A percentile compares a stretch with the other conserved stretches of the same genome.
Conservation (phyloP, 495 filamentous ascomycete species). For the Diplogelasinospora grovesii region DNA sequence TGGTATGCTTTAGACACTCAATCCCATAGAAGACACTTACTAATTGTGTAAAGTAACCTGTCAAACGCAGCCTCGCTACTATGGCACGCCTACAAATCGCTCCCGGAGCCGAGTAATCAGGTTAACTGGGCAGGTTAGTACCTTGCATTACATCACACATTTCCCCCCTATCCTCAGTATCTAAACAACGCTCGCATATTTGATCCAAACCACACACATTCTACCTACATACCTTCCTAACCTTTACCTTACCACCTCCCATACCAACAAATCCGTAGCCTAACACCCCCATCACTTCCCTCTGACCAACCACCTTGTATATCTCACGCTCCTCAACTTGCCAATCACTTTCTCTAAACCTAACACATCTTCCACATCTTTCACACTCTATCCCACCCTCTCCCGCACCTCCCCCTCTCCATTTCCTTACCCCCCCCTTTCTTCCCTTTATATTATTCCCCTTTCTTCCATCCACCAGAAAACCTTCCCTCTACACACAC, state of each 20-base stretch:
- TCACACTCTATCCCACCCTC: conserved; percentile 9
- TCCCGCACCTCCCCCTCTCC: conserved; percentile 14
- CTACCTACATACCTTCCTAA: conserved; percentile 1
- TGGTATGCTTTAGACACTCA: conserved; percentile 38
- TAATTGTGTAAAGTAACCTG: conserved; percentile 56
- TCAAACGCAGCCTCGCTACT: conserved; percentile 78
- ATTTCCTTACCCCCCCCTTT: conserved; percentile 1
- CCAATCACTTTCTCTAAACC: not conserved
- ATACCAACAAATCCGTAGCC: too few species aligned
- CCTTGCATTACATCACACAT: too few species aligned
- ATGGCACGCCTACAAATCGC: conserved; percentile 76
- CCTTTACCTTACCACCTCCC: not conserved
- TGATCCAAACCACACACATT: not conserved
- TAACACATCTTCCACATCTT: not conserved
- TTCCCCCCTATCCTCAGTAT: not conserved
- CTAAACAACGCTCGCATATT: too few species aligned
- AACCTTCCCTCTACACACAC: not conserved
- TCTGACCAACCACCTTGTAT: too few species aligned
- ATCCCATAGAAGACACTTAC: not conserved
- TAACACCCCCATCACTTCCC: too few species aligned
- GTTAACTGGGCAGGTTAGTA: conserved; percentile 79
- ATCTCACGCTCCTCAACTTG: too few species aligned
- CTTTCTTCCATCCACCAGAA: conserved; percentile 3
- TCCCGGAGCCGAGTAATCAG: conserved; percentile 62
- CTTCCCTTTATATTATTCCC: not conserved